phyloP scores from a whole-genome alignment of 2,329 filamentous ascomycete species.

The Cladophialophora yegresii region DNA sequence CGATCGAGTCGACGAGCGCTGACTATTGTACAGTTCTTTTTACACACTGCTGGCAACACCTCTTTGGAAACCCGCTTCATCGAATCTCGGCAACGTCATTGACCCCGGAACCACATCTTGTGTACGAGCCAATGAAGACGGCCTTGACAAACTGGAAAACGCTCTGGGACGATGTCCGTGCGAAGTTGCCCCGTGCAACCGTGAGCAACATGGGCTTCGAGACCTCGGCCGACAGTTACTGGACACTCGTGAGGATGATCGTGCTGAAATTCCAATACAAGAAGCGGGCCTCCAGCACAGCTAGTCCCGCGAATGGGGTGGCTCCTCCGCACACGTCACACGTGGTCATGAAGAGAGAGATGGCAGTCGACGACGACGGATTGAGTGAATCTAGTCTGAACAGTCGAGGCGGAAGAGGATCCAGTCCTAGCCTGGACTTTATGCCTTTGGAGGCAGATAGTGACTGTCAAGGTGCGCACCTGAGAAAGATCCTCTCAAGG shows the following conservation, averaged over 20 bases:
- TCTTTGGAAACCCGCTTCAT: constrained; percentile 41
- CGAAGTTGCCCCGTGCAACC: constrained; percentile 39
- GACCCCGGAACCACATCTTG: constrained; percentile 9
- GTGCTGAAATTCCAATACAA: constrained; percentile 28
- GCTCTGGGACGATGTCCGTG: constrained; percentile 43
- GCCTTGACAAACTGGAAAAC: constrained; percentile 46
- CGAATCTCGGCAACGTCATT: constrained; percentile 27
- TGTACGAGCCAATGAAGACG: constrained; percentile 40
- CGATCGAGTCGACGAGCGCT: not conserved
- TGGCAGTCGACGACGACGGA: constrained; percentile 6
- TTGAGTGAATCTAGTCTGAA: constrained; percentile 8
- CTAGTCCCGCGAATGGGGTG: constrained; percentile 7
- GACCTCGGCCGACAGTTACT: constrained; percentile 33
- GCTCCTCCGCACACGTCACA: not conserved
- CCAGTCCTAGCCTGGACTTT: constrained; percentile 22
- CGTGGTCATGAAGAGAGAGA: not conserved
- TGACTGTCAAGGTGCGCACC: constrained; percentile 32
- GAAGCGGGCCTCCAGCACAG: constrained; percentile 5
- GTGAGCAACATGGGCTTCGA: constrained; percentile 46
- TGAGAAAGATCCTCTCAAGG: constrained; percentile 27
- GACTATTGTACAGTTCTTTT: constrained; percentile 41
- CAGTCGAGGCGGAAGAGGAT: not conserved
- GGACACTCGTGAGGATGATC: constrained; percentile 30
- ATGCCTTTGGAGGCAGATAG: constrained; percentile 32
- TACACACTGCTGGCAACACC: constrained; percentile 47